A percentile compares a stretch with the other conserved stretches of the same genome.
Evolutionary conservation across 2,329 filamentous ascomycete genomes (phyloP).

Genomic region (Ophiognomonia clavigignenti-juglandacearum): DNA sequence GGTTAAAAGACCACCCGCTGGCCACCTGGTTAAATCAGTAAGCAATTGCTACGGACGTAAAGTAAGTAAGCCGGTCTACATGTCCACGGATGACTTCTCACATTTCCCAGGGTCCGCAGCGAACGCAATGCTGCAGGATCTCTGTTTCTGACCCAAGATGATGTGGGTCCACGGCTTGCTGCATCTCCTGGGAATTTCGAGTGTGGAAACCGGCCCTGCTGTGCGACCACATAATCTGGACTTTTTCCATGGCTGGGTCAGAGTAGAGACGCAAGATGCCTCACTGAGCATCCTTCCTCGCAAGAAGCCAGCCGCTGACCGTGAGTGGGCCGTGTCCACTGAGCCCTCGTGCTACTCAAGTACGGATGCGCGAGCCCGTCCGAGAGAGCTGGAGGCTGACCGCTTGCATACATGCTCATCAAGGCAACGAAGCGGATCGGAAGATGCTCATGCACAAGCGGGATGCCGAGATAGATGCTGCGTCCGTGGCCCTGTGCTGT

Average conservation of each 20-base stretch:
- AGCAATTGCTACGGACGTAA: conserved; percentile 9
- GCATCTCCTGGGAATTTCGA: conserved; percentile 9
- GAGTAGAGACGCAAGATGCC: no score
- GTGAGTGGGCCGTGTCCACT: no score
- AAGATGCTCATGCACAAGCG: neutral
- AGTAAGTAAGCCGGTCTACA: no score
- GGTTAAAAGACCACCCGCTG: neutral
- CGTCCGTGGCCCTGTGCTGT: neutral
- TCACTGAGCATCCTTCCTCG: no score
- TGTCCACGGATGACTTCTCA: neutral
- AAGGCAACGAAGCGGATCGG: neutral
- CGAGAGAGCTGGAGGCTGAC: neutral
- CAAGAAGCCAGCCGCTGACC: no score
- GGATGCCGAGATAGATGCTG: neutral
- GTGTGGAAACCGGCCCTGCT: conserved; percentile 4
- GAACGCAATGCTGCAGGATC: conserved; percentile 17
- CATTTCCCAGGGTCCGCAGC: neutral
- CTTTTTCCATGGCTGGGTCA: neutral
- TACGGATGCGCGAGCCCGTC: no score
- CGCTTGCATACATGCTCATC: neutral
- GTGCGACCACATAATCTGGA: conserved; percentile 9
- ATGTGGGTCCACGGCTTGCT: conserved; percentile 12
- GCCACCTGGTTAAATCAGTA: neutral
- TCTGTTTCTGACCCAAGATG: conserved; percentile 14
- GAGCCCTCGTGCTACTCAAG: no score